Evolutionary conservation across 306 rosid species (phyloP), one percentile per base, ranked within the genome.

Genomic region (Oxytropis ochrocephala): DNA sequence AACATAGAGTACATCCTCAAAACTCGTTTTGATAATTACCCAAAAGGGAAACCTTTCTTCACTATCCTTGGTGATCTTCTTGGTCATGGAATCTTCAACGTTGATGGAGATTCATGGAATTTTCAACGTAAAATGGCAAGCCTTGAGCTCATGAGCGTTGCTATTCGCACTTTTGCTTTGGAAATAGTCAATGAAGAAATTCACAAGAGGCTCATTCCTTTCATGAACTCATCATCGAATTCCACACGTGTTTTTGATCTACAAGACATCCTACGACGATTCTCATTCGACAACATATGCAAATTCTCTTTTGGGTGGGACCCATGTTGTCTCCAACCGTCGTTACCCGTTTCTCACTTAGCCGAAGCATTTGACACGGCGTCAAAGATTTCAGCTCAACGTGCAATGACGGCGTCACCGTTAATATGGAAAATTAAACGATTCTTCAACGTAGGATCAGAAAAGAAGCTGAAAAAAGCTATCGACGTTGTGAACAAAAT

Each of bases 41-140:
- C 98, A 0, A 93, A 93, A n/a, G 98, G 98, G 0, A 80, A 83
- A 11, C 87, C 83, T 0, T 93, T 93, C 64, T 86, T 96, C 13
- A 38, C 75, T 2, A 41, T 93, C 73, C 96, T 93, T 16, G 93
- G 96, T 36, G 96, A 93, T 33, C 90, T 93, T 12, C 55, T 93
- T 0, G 98, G 98, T 35, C 75, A 76, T 0, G 96, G 98, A 4
- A 93, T 93, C 18, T 93, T 93, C 83, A 93, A 93, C 8, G 91
- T 79, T 12, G 98, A 93, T 16, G 98, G 96, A 2, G 76, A 80
- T 0, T 9, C 70, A 0, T 93, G 98, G 98, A 66, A 0, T 14
- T 93, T 88, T 29, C 98, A 93, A 29, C 84, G 96, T 3, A 93
- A 93, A 54, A 83, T 88, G 90, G 97, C 98, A 0, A 85, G 96